phyloP scores from a whole-genome alignment of 2,329 filamentous ascomycete species.

The Magnaporthiopsis incrustans region DNA sequence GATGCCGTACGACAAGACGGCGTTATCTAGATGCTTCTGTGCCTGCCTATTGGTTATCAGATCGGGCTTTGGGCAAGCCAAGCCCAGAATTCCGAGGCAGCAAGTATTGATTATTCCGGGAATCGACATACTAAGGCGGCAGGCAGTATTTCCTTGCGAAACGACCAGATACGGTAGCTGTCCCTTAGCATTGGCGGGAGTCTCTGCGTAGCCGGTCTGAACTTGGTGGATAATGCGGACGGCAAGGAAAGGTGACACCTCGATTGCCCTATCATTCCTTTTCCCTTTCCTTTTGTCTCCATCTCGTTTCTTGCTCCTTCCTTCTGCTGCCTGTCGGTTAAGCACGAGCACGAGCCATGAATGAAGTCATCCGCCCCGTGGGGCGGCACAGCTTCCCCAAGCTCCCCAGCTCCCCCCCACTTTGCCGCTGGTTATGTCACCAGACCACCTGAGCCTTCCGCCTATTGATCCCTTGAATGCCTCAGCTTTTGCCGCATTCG shows the following conservation, averaged over 20 bases:
- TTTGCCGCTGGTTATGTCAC: not conserved
- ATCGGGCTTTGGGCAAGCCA: too few relatives aligned
- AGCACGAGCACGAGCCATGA: not conserved
- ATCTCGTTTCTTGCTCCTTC: too few relatives aligned
- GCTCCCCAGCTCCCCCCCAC: not conserved
- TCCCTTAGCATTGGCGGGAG: too few relatives aligned
- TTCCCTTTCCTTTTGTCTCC: too few relatives aligned
- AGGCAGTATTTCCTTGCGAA: too few relatives aligned
- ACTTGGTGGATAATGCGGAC: too few relatives aligned
- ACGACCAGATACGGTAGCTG: too few relatives aligned
- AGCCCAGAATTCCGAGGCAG: not conserved
- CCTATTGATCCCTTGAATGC: not conserved
- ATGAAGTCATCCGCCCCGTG: not conserved
- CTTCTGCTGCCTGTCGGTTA: not conserved
- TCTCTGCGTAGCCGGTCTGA: not conserved
- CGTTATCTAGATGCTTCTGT: not conserved
- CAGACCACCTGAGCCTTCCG: not conserved
- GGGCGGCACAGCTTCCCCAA: not conserved
- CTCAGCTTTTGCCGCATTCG: not conserved
- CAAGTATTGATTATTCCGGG: not conserved
- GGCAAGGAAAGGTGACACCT: too few relatives aligned
- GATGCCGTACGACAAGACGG: not conserved
- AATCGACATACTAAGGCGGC: not conserved
- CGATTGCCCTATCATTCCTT: too few relatives aligned
- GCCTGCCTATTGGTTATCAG: not conserved